Base-by-base conservation (phyloP, 345 rosid species). In the Rhizophora mangle region DNA sequence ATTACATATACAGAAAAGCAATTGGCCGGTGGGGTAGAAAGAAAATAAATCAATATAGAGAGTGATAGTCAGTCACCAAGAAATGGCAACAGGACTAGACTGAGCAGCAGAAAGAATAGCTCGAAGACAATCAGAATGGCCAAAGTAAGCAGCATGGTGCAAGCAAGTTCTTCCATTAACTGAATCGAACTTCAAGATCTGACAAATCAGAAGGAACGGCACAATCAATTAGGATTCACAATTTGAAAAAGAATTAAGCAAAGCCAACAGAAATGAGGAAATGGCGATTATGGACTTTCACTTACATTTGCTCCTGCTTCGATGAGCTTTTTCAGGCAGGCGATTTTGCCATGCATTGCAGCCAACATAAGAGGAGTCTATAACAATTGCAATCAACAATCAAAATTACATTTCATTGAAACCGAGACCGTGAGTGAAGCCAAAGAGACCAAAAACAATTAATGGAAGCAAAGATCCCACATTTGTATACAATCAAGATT, bases 321-420 rank as follows among this genome's bases (percentile, higher is more conserved):
- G 59, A 94, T 78, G 64, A 96, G 93, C 85, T 84, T 92, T 81
- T 85, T 77, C 81, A 96, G 81, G 67, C 98, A 96, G 32, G 76
- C 68, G 74, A 88, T 88, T 80, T 84, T 96, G 30, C 99, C 99
- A 68, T 88, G 85, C 97, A 96, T 96, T 69, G 98, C 97, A 67
- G 99, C 98, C 63, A 96, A 71, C 99, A 92, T 96, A 59, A 96
- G 89, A 15, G 99, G 99, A 73, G 98, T 89, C 99, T 96, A 66
- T 67, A 62, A 64, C 75, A 72, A 52, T 59, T 60, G 56, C 22
- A 72, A 64, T 60, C 37, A 72, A 19, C 62, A 58, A 76, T 70
- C 71, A 53, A 10, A 56, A 31, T 29, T 31, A 64, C 8, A 8
- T 15, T 8, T 3, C 21, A 39, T 13, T 24, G 55, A 60, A 60